phyloP scores from a whole-genome alignment of 2,329 filamentous ascomycete genomes.

The Penicillium sp. region DNA sequence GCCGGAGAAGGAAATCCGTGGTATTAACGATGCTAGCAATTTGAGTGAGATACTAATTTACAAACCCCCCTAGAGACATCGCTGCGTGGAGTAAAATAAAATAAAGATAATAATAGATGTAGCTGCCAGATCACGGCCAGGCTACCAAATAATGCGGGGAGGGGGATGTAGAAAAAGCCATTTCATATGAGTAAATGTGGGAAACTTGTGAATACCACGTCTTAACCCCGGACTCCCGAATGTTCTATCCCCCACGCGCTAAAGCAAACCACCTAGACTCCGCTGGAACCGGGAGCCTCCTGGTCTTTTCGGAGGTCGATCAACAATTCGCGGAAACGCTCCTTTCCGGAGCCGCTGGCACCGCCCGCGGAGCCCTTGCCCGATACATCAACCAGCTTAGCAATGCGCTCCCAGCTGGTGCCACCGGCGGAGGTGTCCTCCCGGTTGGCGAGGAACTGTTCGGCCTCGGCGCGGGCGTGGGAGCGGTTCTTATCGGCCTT shows the following conservation, averaged over 20 bases:
- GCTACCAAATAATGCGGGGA: constrained; percentile 3
- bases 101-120: constrained; percentile 8
- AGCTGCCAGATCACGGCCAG: not conserved
- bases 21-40: constrained; percentile 27
- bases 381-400: constrained; percentile 94
- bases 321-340: constrained; percentile 89
- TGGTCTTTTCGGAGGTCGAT: constrained; percentile 88
- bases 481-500: constrained; percentile 93
- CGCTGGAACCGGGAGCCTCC: constrained; percentile 65
- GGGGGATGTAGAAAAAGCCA: constrained; percentile 10
- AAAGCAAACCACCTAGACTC: constrained; percentile 37
- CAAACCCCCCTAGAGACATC: constrained; percentile 21
- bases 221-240: constrained; percentile 1
- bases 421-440: constrained; percentile 93
- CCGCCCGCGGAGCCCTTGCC: constrained; percentile 88
- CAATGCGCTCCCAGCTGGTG: constrained; percentile 97
- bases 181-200: constrained; percentile 7
- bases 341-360: constrained; percentile 87
- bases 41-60: constrained; percentile 27
- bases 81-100: constrained; percentile 25
- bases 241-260: constrained; percentile 2
- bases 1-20: constrained; percentile 8
- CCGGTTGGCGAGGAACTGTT: constrained; percentile 82
- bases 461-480: constrained; percentile 86
- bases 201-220: constrained; percentile 5